phyloP scores from a whole-genome alignment of 768 basidiomycete species.

The Mrakia blollopis region DNA sequence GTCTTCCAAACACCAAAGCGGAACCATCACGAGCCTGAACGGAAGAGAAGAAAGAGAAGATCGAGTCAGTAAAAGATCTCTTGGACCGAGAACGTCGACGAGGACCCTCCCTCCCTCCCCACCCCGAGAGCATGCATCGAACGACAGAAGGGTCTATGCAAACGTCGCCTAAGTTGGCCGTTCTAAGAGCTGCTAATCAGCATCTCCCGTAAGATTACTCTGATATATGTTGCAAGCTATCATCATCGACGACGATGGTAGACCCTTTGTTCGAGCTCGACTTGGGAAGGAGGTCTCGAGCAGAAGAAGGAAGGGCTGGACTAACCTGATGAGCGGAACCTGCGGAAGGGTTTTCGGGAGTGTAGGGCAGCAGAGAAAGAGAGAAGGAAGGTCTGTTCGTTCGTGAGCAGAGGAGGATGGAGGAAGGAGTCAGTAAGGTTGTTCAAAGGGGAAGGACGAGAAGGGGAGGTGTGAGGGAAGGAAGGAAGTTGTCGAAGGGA shows the following conservation, averaged over 20 bases:
- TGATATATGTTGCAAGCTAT: constrained; percentile 9
- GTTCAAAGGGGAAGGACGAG: not conserved
- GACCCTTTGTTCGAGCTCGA: not conserved
- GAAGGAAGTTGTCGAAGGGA: not conserved
- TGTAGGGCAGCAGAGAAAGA: not conserved
- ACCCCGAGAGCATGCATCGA: no score
- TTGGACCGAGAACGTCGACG: no score
- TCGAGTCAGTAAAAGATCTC: no score
- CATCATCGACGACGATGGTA: not conserved
- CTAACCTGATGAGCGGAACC: not conserved
- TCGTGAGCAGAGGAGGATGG: not conserved
- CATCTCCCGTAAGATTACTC: constrained; percentile 15
- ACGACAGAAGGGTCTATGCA: no score
- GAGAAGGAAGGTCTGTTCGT: not conserved
- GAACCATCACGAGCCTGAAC: no score
- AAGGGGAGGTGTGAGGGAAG: not conserved
- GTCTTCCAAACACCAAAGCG: no score
- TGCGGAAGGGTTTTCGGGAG: not conserved
- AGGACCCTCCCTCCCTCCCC: no score
- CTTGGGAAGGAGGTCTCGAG: not conserved
- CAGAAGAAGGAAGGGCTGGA: not conserved
- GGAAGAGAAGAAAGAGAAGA: no score
- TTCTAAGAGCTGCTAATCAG: constrained; percentile 18
- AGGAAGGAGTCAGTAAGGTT: not conserved
- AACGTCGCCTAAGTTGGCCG: not conserved